Percentiles rank a stretch among this genome's conserved stretches.
Evolutionary conservation across 805 yeast genomes (phyloP).

Genomic region (Ogataea henricii): DNA sequence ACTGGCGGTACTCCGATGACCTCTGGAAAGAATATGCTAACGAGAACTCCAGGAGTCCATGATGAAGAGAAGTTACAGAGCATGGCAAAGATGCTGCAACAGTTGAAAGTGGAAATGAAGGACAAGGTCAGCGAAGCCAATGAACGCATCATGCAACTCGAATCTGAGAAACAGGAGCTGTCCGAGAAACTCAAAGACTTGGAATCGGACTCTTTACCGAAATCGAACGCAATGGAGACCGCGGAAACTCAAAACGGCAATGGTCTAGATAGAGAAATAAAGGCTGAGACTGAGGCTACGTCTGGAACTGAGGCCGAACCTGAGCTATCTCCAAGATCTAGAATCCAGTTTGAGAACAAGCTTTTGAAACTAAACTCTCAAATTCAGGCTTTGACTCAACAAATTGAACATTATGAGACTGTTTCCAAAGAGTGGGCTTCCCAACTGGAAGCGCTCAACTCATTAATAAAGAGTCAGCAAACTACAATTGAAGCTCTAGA

Average conservation of each 20-base stretch:
- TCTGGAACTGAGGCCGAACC: too few species aligned
- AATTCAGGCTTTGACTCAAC: slow-evolving; percentile 42
- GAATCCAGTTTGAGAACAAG: slow-evolving; percentile 28
- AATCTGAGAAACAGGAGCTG: slow-evolving; percentile 34
- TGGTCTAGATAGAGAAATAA: neutral
- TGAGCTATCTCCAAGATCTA: slow-evolving; percentile 19
- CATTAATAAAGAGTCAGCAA: slow-evolving; percentile 55
- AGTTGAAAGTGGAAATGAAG: slow-evolving; percentile 45
- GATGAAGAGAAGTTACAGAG: slow-evolving; percentile 25
- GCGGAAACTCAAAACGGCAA: neutral
- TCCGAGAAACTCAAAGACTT: slow-evolving; percentile 7
- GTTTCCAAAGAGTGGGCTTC: slow-evolving; percentile 54
- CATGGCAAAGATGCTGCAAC: slow-evolving; percentile 30
- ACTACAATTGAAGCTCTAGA: slow-evolving; percentile 44
- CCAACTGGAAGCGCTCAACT: slow-evolving; percentile 54
- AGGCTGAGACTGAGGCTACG: neutral
- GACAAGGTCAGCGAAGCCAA: slow-evolving; percentile 60
- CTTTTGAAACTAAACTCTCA: slow-evolving; percentile 48
- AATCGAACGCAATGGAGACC: neutral
- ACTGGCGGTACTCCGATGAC: neutral
- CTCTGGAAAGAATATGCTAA: neutral
- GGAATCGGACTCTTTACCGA: slow-evolving; percentile 2
- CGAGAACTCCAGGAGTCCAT: neutral
- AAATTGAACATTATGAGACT: slow-evolving; percentile 49
- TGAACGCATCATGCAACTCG: slow-evolving; percentile 51